A percentile compares a stretch with the other conserved stretches of the same genome.
phyloP scores from a whole-genome alignment of 345 rosid genomes.

The Gossypioides kirkii region DNA sequence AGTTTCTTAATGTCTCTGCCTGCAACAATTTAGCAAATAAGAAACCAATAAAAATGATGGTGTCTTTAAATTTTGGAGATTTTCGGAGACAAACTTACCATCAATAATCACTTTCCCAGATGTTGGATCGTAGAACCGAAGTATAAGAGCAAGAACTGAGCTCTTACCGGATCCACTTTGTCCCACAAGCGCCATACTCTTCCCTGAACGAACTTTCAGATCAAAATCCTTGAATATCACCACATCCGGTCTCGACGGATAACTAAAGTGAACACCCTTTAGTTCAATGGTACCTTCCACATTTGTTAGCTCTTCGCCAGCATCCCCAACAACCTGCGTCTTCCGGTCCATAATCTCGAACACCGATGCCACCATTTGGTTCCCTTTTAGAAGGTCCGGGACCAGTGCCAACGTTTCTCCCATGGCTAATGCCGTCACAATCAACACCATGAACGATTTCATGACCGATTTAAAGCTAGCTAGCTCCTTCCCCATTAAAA shows the following conservation, averaged over 20 bases:
- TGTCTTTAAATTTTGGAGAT: no score
- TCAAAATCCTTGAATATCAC: conserved; percentile 65
- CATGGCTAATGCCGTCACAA: conserved; percentile 94
- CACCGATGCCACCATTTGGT: conserved; percentile 93
- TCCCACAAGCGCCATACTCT: conserved; percentile 88
- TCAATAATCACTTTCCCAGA: conserved; percentile 79
- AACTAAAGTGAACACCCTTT: conserved; percentile 65
- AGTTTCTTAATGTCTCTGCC: conserved; percentile 72
- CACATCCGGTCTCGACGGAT: conserved; percentile 87
- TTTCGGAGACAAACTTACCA: conserved; percentile 38
- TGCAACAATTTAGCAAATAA: conserved; percentile 18
- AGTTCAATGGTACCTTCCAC: conserved; percentile 74
- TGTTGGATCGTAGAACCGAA: conserved; percentile 84
- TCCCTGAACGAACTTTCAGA: conserved; percentile 59
- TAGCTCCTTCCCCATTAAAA: conserved; percentile 77
- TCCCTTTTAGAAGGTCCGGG: conserved; percentile 88
- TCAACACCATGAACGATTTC: conserved; percentile 94
- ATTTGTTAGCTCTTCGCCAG: conserved; percentile 51
- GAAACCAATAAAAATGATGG: neutral
- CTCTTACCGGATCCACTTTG: conserved; percentile 98
- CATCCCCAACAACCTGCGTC: conserved; percentile 59
- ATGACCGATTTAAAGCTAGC: conserved; percentile 74
- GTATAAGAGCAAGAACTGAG: conserved; percentile 76
- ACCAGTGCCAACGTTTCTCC: conserved; percentile 90
- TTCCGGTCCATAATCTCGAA: conserved; percentile 77